Percentiles rank a stretch among this genome's conserved stretches.
phyloP scores from a whole-genome alignment of 306 rosid genomes.

The Ormosia emarginata region DNA sequence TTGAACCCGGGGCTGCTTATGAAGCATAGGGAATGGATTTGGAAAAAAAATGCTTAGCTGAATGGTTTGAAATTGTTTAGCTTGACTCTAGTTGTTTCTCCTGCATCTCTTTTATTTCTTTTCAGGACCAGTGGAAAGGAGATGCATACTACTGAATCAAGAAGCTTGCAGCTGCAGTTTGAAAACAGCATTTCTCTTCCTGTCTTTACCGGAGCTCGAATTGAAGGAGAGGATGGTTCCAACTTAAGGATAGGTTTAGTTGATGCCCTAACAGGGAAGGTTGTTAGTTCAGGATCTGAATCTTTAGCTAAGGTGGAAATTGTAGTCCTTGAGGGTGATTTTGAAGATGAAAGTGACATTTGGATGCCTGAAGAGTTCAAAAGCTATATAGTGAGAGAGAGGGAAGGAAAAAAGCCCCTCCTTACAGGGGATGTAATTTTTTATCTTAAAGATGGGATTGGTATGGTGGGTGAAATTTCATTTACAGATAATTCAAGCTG shows the following conservation, averaged over 20 bases:
- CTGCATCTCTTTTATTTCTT: constrained; percentile 27
- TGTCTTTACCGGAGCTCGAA: constrained; percentile 95
- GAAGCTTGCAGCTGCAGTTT: constrained; percentile 74
- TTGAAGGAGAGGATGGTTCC: constrained; percentile 83
- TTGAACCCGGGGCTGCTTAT: not conserved
- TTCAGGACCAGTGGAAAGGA: constrained; percentile 70
- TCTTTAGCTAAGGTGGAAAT: constrained; percentile 89
- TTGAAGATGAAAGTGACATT: constrained; percentile 82
- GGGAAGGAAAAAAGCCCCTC: constrained; percentile 94
- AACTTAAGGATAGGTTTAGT: constrained; percentile 65
- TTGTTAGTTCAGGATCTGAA: constrained; percentile 70
- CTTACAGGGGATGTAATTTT: constrained; percentile 82
- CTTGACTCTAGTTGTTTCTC: not conserved
- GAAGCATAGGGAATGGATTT: constrained; percentile 13
- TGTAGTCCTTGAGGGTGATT: constrained; percentile 97
- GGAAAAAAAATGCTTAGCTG: not conserved
- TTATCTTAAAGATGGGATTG: constrained; percentile 78
- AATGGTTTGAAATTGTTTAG: constrained; percentile 14
- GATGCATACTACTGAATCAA: constrained; percentile 43
- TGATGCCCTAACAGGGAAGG: constrained; percentile 52
- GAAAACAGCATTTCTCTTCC: constrained; percentile 73
- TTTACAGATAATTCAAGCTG: constrained; percentile 98
- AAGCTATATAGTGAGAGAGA: constrained; percentile 83
- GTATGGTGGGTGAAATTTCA: constrained; percentile 75
- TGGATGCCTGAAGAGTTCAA: constrained; percentile 83